Percentiles rank a stretch among this genome's conserved stretches.
Conservation (phyloP, 257 asterid genomes). For the Dorcoceras hygrometricum region DNA sequence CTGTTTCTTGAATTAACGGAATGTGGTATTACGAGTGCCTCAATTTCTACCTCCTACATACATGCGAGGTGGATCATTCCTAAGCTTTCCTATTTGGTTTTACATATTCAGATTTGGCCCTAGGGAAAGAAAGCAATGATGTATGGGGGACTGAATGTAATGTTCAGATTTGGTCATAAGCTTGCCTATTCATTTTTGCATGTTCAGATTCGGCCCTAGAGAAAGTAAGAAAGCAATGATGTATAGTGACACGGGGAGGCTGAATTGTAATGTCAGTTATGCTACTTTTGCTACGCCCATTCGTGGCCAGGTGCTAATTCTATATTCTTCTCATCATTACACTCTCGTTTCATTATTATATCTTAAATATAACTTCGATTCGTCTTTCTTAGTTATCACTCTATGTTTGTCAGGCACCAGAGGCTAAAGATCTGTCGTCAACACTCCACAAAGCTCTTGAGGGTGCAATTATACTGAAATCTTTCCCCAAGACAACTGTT, state of each 20-base stretch:
- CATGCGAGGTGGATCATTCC: conserved; percentile 15
- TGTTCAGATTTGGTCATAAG: conserved; percentile 6
- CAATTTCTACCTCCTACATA: conserved; percentile 23
- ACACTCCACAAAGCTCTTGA: conserved; percentile 93
- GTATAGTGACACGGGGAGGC: conserved; percentile 83
- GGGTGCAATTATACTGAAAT: conserved; percentile 82
- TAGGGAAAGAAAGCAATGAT: conserved; percentile 92
- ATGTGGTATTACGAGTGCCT: conserved; percentile 6
- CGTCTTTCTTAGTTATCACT: conserved; percentile 4
- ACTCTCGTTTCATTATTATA: conserved; percentile 6
- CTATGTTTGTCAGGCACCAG: conserved; percentile 50
- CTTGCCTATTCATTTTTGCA: conserved; percentile 21
- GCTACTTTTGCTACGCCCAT: conserved; percentile 70
- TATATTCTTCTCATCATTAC: conserved; percentile 13
- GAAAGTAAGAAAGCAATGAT: conserved; percentile 98
- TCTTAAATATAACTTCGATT: conserved; percentile 17
- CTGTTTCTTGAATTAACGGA: conserved; percentile 18
- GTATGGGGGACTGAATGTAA: no score
- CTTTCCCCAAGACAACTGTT: conserved; percentile 95
- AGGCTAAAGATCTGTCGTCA: conserved; percentile 71
- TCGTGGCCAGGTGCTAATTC: conserved; percentile 65
- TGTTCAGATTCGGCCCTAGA: conserved; percentile 82
- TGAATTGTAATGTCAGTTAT: conserved; percentile 84
- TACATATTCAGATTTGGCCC: conserved; percentile 70
- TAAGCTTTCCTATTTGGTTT: conserved; percentile 20